Evolutionary conservation across 2,329 filamentous ascomycete species (phyloP).

Genomic region (Aspergillus puulaauensis): DNA sequence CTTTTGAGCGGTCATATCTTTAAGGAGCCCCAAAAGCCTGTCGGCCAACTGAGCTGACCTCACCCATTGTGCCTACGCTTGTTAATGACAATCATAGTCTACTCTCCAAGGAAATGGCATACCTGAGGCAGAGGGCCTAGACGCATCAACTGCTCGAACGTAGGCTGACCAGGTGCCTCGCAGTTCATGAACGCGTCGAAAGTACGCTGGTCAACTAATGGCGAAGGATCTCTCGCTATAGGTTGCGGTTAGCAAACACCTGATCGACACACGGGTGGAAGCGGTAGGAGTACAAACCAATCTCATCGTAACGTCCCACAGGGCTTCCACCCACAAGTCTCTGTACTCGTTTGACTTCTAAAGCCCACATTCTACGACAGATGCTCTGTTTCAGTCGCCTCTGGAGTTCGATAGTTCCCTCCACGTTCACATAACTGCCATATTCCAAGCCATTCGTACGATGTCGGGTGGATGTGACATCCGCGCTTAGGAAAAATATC

Average conservation of each 20-base stretch:
- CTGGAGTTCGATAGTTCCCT: conserved; percentile 43
- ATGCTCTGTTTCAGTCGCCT: conserved; percentile 39
- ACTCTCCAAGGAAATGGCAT: conserved; percentile 10
- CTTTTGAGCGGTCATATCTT: conserved; percentile 31
- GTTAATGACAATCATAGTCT: conserved; percentile 19
- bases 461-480: conserved; percentile 36
- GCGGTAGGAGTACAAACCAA: conserved; percentile 28
- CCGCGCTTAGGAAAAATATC: conserved; percentile 42
- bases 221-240: conserved; percentile 31
- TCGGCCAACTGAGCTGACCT: conserved; percentile 36
- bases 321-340: conserved; percentile 40
- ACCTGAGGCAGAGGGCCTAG: conserved; percentile 41
- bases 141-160: conserved; percentile 40
- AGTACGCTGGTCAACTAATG: conserved; percentile 35
- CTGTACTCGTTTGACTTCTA: conserved; percentile 43
- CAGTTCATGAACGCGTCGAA: conserved; percentile 44
- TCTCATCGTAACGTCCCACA: conserved; percentile 34
- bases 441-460: conserved; percentile 40
- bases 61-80: conserved; percentile 35
- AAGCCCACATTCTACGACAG: conserved; percentile 42
- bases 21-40: conserved; percentile 35
- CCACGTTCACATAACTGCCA: conserved; percentile 46
- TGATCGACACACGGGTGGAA: not conserved
- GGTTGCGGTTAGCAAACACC: not conserved
- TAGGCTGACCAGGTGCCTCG: conserved; percentile 32